phyloP scores from a whole-genome alignment of 2,329 filamentous ascomycete genomes.

The Macrophomina phaseolina region DNA sequence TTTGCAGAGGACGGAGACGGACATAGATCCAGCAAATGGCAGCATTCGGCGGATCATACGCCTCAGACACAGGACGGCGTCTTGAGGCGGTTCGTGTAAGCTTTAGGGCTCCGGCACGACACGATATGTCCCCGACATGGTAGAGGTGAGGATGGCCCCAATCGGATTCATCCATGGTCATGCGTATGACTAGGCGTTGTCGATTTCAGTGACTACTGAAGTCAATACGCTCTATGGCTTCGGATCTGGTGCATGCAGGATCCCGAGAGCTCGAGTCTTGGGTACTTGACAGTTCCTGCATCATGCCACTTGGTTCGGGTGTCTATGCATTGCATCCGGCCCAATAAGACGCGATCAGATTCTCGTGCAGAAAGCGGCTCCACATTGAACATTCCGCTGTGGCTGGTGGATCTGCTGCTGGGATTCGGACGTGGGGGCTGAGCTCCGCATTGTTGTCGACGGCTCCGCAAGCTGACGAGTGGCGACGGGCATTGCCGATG shows the following conservation, averaged over 20 bases:
- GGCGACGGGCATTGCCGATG: neutral
- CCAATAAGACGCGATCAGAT: constrained; percentile 16
- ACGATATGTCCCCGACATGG: neutral
- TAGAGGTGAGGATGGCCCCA: neutral
- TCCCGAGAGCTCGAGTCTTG: neutral
- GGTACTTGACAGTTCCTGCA: neutral
- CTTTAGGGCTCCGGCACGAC: no score
- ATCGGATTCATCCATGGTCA: neutral
- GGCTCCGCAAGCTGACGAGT: neutral
- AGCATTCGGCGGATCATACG: no score
- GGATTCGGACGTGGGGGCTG: neutral
- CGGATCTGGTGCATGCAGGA: neutral
- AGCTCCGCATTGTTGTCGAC: neutral
- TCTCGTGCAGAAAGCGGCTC: constrained; percentile 7
- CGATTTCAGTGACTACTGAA: neutral
- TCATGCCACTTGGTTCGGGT: neutral
- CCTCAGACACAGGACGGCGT: neutral
- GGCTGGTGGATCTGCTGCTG: neutral
- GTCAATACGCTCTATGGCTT: constrained; percentile 6
- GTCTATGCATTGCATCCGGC: neutral
- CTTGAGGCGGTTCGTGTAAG: neutral
- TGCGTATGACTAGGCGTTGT: neutral
- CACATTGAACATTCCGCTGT: neutral
- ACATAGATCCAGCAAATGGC: no score
- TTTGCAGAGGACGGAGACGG: no score